These are phyloP conservation scores for Pouteria glomerata DNA, from an alignment of 148 eudicot species.

Conservation along the genomic window DNA sequence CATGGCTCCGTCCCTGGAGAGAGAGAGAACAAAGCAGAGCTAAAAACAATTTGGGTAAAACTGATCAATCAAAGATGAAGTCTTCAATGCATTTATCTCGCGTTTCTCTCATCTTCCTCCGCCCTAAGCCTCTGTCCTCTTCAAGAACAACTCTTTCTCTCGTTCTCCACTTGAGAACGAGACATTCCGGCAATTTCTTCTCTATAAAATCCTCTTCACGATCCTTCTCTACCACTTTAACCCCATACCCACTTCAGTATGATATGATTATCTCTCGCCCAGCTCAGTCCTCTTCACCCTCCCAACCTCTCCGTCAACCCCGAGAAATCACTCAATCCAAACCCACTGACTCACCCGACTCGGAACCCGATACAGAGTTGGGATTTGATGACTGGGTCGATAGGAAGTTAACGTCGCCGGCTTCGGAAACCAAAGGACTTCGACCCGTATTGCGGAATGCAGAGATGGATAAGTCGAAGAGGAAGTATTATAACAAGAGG, in stretches of 20 bases:
- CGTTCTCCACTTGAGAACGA: constrained; percentile 10
- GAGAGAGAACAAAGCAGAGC: no score
- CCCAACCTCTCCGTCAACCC: constrained; percentile 22
- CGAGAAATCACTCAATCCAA: constrained; percentile 23
- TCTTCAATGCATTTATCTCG: constrained; percentile 21
- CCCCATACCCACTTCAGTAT: constrained; percentile 81
- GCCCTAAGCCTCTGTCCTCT: constrained; percentile 19
- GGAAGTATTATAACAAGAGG: constrained; percentile 82
- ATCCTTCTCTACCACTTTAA: constrained; percentile 50
- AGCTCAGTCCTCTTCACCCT: constrained; percentile 18
- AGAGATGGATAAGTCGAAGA: constrained; percentile 66
- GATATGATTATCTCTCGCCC: constrained; percentile 86
- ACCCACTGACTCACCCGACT: constrained; percentile 26
- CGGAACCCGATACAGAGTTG: constrained; percentile 31
- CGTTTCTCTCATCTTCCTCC: constrained; percentile 34
- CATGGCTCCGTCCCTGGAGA: no score
- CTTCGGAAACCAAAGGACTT: constrained; percentile 12
- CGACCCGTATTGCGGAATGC: neutral
- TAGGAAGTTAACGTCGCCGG: constrained; percentile 32
- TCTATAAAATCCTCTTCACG: constrained; percentile 3
- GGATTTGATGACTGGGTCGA: constrained; percentile 86
- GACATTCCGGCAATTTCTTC: neutral
- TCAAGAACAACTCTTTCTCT: constrained; percentile 13
- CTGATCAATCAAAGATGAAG: constrained; percentile 59
- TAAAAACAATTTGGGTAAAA: no score